A percentile compares a stretch with the other conserved stretches of the same genome.
Conservation (phyloP, 2,329 filamentous ascomycete genomes). For the Epichloe uncinata region DNA sequence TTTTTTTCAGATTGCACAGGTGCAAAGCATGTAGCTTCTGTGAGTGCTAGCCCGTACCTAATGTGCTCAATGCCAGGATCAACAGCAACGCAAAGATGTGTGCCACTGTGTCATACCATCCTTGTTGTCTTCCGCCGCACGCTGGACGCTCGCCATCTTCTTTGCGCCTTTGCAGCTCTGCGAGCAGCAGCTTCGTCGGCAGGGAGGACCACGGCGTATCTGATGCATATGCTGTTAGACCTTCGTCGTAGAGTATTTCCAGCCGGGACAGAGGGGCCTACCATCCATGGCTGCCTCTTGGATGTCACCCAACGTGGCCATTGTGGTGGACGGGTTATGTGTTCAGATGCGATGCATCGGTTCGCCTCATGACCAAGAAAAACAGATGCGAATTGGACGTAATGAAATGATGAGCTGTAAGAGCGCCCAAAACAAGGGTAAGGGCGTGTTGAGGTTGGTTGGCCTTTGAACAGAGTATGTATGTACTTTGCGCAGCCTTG, state of each 20-base stretch:
- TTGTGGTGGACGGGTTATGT: neutral
- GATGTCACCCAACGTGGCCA: constrained; percentile 8
- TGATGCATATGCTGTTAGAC: constrained; percentile 6
- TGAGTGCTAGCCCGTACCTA: constrained; percentile 29
- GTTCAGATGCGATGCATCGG: neutral
- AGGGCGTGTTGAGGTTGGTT: too few species aligned
- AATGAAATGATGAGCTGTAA: neutral
- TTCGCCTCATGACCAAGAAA: constrained; percentile 4
- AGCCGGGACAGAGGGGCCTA: neutral
- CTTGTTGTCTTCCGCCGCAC: constrained; percentile 39
- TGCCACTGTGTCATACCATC: constrained; percentile 50
- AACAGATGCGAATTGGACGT: neutral
- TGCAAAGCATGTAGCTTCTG: neutral
- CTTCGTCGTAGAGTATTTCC: neutral
- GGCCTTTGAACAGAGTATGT: too few species aligned
- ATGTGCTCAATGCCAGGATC: constrained; percentile 47
- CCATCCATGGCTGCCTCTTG: constrained; percentile 8
- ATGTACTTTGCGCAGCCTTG: too few species aligned
- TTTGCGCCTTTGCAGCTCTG: constrained; percentile 38
- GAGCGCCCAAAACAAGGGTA: neutral
- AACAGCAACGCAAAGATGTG: constrained; percentile 57
- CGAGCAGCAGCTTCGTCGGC: constrained; percentile 36
- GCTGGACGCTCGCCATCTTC: constrained; percentile 28
- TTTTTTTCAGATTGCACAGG: neutral
- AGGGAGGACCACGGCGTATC: constrained; percentile 32